A percentile compares a stretch with the other conserved stretches of the same genome.
Evolutionary conservation across 2,329 filamentous ascomycete genomes (phyloP).

Genomic region (Alternaria viburni): DNA sequence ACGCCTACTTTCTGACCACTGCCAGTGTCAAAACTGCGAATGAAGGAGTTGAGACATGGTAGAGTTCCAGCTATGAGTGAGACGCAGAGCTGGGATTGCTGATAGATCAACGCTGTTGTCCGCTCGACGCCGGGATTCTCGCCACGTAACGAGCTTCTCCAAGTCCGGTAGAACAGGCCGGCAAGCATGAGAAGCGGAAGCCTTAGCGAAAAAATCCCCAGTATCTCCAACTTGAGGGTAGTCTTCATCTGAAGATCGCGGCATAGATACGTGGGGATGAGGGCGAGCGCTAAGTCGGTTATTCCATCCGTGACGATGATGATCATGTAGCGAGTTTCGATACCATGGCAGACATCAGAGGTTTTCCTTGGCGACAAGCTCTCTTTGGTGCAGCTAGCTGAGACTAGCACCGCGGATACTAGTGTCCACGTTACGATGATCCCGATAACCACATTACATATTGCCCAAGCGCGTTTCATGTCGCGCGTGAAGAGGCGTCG

Average conservation of each 20-base stretch:
- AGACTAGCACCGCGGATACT: neutral
- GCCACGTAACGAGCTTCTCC: neutral
- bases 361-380: conserved; percentile 9
- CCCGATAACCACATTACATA: conserved; percentile 29
- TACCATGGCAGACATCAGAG: conserved; percentile 21
- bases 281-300: conserved; percentile 31
- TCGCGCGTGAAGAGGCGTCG: conserved; percentile 38
- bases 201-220: conserved; percentile 32
- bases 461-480: conserved; percentile 28
- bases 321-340: conserved; percentile 23
- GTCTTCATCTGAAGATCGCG: conserved; percentile 34
- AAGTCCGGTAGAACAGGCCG: neutral
- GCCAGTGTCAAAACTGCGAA: neutral
- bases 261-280: conserved; percentile 31
- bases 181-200: conserved; percentile 22
- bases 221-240: conserved; percentile 34
- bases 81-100: neutral
- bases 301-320: conserved; percentile 27
- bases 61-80: neutral
- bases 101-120: neutral
- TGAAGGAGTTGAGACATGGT: neutral
- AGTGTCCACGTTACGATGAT: conserved; percentile 27
- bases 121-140: neutral
- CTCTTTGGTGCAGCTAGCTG: neutral
- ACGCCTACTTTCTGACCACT: neutral